Base-by-base conservation (phyloP, 2,329 filamentous ascomycete genomes). In the Venturia asperata region DNA sequence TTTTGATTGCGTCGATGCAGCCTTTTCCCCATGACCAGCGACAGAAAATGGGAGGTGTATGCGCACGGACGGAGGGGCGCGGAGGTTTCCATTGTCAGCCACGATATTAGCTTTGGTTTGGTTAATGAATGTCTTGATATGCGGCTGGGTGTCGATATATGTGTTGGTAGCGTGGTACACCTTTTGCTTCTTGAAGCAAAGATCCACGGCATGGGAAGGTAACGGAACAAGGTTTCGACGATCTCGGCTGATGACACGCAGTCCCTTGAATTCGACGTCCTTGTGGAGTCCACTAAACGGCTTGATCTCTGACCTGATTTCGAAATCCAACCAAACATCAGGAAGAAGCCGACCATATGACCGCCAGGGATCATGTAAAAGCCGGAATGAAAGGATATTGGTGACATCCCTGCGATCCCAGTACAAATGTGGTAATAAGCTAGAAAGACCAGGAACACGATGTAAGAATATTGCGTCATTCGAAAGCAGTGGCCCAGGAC, bases 331-430 rank as follows among this genome's bases (percentile, higher is more conserved):
- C 24, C 39, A 19, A 30, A 61, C 15, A n/a, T 61, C 60, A 21
- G 60, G 60, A 27, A 43, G 60, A 21, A n/a, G 13, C 17, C 9
- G 37, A 61, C 21, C 39, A 17, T n/a, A 1, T 39, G 24, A 42
- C 37, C 15, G n/a, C 60, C 60, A 61, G 9, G 60, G 60, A 61
- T 61, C n/a, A 61, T 42, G 60, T 42, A 61, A 15, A 15, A 61
- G 60, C 9, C 60, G 19, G 37, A 61, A 61, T 17, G 60, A 61
- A n/a, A 61, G 60, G n/a, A 45, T 43, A 45, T 61, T 39, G 52
- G 19, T 21, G 27, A n/a, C 4, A n/a, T 58, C 7, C 52, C 37
- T 37, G 52, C 30, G 52, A 13, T 58, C 30, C 52, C 52, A 58
- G 30, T 4, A 58, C 15, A 58, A 17, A 37, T 58, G 52, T 11